Percentiles rank a stretch among this genome's conserved stretches.
These are phyloP conservation scores for Coemansia sp. DNA, from an alignment of 192 early-diverging fungal genomes.

Conservation along the genomic window DNA sequence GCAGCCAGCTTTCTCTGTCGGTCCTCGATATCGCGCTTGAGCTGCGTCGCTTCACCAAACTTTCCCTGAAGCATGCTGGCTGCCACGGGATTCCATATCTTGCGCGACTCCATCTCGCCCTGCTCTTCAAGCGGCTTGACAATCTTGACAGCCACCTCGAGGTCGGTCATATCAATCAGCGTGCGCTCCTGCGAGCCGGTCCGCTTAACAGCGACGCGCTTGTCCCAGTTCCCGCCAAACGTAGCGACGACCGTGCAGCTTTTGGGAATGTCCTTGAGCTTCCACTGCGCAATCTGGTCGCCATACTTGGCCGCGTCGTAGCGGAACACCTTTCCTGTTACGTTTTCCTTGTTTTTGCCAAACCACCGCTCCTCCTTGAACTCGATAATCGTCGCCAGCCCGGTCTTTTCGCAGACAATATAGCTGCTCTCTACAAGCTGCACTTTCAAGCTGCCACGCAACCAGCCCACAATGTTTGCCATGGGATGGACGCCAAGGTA, in stretches of 20 bases:
- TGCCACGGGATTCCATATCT: conserved; percentile 63
- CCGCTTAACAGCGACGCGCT: conserved; percentile 51
- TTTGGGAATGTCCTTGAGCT: conserved; percentile 60
- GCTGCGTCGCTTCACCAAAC: conserved; percentile 59
- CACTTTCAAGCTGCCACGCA: conserved; percentile 63
- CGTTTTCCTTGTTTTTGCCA: conserved; percentile 62
- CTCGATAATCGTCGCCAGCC: conserved; percentile 59
- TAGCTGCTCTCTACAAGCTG: conserved; percentile 59
- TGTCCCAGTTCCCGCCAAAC: conserved; percentile 65
- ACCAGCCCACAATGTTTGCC: conserved; percentile 66
- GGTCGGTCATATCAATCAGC: conserved; percentile 57
- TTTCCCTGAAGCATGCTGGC: conserved; percentile 57
- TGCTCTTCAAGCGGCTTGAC: conserved; percentile 60
- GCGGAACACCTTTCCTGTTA: conserved; percentile 66
- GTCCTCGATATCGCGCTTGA: conserved; percentile 69
- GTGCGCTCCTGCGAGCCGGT: conserved; percentile 15
- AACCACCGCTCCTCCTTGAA: conserved; percentile 78
- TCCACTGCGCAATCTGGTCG: conserved; percentile 34
- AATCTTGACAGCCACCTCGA: conserved; percentile 52
- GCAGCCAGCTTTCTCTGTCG: conserved; percentile 56
- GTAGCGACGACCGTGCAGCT: conserved; percentile 54
- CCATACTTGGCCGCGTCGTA: conserved; percentile 52
- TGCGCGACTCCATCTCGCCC: conserved; percentile 60
- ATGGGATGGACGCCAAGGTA: conserved; percentile 65
- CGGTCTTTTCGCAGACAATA: conserved; percentile 62